phyloP scores from a whole-genome alignment of 352 stramenopile species.

The Lagenidium giganteum region DNA sequence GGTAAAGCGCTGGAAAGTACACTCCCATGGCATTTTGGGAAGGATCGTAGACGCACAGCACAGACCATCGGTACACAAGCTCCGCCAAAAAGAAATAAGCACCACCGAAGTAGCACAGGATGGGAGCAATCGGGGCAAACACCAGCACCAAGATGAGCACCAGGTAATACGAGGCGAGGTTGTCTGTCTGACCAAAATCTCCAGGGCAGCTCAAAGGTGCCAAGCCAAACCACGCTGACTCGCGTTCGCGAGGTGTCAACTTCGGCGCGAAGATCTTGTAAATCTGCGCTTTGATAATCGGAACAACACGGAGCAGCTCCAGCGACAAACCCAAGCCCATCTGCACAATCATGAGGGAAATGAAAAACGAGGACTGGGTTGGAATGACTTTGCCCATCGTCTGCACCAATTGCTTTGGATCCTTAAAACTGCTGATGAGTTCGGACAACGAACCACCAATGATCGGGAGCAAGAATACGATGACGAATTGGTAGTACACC shows the following conservation, averaged over 20 bases:
- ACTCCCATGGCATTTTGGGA: constrained; percentile 43
- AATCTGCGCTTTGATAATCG: constrained; percentile 53
- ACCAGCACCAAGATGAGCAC: constrained; percentile 59
- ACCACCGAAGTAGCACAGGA: constrained; percentile 62
- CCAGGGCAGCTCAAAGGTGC: constrained; percentile 37
- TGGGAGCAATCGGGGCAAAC: constrained; percentile 62
- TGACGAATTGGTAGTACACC: constrained; percentile 64
- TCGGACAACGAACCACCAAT: constrained; percentile 65
- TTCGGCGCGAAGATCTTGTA: constrained; percentile 63
- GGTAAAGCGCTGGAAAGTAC: constrained; percentile 67
- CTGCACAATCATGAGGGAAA: constrained; percentile 62
- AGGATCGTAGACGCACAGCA: constrained; percentile 55
- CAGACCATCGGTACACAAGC: constrained; percentile 54
- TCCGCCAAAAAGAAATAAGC: constrained; percentile 55
- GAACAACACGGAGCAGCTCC: constrained; percentile 49
- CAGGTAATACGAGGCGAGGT: constrained; percentile 50
- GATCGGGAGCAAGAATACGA: constrained; percentile 67
- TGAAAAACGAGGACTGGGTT: constrained; percentile 67
- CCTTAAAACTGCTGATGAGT: constrained; percentile 32
- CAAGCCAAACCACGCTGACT: constrained; percentile 52
- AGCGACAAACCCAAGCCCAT: constrained; percentile 53
- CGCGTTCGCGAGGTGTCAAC: constrained; percentile 54
- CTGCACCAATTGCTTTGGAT: constrained; percentile 31
- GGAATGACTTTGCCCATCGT: constrained; percentile 50
- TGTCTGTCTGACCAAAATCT: constrained; percentile 37